Conservation (phyloP, 73 alveolate species). For the Durusdinium trenchii region DNA sequence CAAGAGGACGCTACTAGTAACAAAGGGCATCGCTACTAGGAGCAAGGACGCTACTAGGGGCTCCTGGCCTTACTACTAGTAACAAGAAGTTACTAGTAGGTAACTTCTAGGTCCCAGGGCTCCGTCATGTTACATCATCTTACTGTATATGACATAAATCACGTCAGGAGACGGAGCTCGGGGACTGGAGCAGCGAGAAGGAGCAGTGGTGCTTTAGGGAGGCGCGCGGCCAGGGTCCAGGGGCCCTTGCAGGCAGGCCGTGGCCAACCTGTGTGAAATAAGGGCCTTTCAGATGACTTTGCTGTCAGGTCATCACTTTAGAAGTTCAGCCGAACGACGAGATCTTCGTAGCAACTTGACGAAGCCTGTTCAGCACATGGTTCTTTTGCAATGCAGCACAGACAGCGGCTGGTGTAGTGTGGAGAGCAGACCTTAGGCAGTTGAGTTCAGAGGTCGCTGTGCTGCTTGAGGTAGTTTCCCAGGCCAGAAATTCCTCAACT, state of each 20-base stretch:
- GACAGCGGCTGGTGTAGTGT: background rate
- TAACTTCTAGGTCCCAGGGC: too few species aligned
- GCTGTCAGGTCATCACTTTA: conserved; percentile 49
- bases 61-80: too few species aligned
- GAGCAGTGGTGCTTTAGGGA: conserved; percentile 84
- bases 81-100: too few species aligned
- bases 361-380: background rate
- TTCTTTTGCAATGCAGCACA: background rate
- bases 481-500: too few species aligned
- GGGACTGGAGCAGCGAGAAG: conserved; percentile 69
- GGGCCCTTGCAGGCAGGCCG: background rate
- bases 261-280: background rate
- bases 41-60: too few species aligned
- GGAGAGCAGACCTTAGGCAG: background rate
- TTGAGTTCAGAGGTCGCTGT: too few species aligned
- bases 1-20: too few species aligned
- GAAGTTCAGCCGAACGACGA: conserved; percentile 65
- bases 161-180: conserved; percentile 63
- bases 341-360: conserved; percentile 40
- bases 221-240: background rate
- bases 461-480: background rate
- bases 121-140: too few species aligned
- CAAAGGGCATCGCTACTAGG: too few species aligned
- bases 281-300: background rate
- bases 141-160: too few species aligned